phyloP scores from a whole-genome alignment of 2,329 filamentous ascomycete species.

The Aspergillus piperis region DNA sequence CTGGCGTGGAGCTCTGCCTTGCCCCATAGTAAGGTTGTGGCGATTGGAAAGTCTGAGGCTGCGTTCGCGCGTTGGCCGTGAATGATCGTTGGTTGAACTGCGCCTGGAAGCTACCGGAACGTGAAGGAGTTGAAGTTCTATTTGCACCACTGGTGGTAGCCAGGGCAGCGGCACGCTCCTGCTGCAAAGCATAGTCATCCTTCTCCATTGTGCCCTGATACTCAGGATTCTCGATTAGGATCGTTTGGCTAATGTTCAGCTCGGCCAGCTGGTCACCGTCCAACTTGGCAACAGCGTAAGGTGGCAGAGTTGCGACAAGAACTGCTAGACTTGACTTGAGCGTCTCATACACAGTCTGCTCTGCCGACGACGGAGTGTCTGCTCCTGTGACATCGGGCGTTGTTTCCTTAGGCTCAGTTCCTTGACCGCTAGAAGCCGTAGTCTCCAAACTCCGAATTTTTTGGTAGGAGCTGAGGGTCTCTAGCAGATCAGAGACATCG shows the following conservation, averaged over 20 bases:
- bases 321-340: constrained; percentile 74
- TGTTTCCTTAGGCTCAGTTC: constrained; percentile 34
- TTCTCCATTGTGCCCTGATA: constrained; percentile 82
- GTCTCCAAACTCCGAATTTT: constrained; percentile 56
- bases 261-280: constrained; percentile 84
- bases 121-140: constrained; percentile 38
- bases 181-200: constrained; percentile 65
- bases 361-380: constrained; percentile 56
- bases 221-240: constrained; percentile 71
- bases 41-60: constrained; percentile 31
- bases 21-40: constrained; percentile 33
- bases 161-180: constrained; percentile 40
- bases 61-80: constrained; percentile 30
- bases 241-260: constrained; percentile 76
- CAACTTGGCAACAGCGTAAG: constrained; percentile 81
- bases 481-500: constrained; percentile 61
- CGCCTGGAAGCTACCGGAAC: constrained; percentile 34
- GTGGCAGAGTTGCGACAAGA: constrained; percentile 74
- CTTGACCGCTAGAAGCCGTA: constrained; percentile 26
- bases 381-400: constrained; percentile 42
- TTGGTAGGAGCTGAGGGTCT: constrained; percentile 64
- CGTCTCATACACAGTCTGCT: constrained; percentile 65
- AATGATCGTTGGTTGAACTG: constrained; percentile 39
- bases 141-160: constrained; percentile 29
- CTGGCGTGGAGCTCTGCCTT: constrained; percentile 34